These are phyloP conservation scores for Azolla pinnata DNA, from an alignment of 75 land plant species.

Conservation along the genomic window DNA sequence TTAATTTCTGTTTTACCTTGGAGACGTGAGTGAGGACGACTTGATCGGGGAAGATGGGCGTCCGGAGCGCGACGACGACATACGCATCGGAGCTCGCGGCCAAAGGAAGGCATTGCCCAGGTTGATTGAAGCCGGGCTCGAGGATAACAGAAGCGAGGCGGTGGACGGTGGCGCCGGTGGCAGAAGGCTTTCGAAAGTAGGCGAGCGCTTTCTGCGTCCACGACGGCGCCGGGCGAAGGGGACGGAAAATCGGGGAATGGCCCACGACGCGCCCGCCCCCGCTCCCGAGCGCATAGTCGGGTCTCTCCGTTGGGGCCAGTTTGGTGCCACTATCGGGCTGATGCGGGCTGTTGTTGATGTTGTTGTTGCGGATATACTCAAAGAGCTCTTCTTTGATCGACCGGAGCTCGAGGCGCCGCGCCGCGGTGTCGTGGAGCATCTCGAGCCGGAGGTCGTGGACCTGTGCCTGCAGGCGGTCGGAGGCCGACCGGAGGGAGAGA, in stretches of 20 bases:
- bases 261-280: slow-evolving; percentile 68
- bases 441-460: no score
- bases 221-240: slow-evolving; percentile 7
- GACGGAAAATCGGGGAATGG: slow-evolving; percentile 53
- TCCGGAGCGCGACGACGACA: slow-evolving; percentile 65
- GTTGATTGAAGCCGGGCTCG: slow-evolving; percentile 94
- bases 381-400: no score
- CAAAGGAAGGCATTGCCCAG: slow-evolving; percentile 84
- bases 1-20: no score
- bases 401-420: no score
- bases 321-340: no score
- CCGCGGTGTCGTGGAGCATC: no score
- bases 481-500: no score
- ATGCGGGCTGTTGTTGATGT: no score
- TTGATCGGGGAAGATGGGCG: slow-evolving; percentile 64
- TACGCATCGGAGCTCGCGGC: slow-evolving; percentile 61
- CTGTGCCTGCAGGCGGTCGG: no score
- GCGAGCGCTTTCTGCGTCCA: neutral
- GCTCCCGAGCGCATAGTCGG: slow-evolving; percentile 78
- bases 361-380: no score
- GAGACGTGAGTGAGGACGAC: slow-evolving; percentile 88
- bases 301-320: slow-evolving; percentile 37
- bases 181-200: neutral
- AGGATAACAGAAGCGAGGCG: slow-evolving; percentile 51
- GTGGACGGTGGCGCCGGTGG: slow-evolving; percentile 16